phyloP scores from a whole-genome alignment of 257 asterid species.

The Solanum clarkiae region DNA sequence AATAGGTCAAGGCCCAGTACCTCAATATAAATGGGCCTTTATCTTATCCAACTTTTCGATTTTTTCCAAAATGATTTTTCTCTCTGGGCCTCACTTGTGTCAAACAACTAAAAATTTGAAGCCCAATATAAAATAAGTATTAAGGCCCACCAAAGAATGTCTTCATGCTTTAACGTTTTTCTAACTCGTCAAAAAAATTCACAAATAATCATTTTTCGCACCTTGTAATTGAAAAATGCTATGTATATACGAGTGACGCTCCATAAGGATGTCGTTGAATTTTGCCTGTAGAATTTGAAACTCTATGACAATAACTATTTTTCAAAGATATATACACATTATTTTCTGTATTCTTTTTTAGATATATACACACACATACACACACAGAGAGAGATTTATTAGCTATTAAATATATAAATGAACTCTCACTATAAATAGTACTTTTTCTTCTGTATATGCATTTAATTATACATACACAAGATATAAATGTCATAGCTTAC shows the following conservation, averaged over 20 bases:
- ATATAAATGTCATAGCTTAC: background rate
- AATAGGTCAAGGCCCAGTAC: background rate
- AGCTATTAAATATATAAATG: background rate
- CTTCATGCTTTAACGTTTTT: background rate
- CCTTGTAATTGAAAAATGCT: too few species aligned
- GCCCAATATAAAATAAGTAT: background rate
- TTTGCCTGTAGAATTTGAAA: too few species aligned
- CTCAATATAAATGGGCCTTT: background rate
- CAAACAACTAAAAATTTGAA: background rate
- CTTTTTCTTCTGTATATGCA: background rate
- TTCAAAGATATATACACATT: too few species aligned
- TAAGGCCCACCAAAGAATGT: background rate
- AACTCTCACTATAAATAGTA: background rate
- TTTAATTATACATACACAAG: background rate
- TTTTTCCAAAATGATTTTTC: background rate
- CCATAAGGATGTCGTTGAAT: too few species aligned
- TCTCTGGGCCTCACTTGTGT: background rate
- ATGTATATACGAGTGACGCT: too few species aligned
- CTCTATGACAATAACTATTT: too few species aligned
- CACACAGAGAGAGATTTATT: background rate
- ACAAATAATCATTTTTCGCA: too few species aligned
- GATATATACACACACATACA: accelerated
- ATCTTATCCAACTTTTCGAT: background rate
- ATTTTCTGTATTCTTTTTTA: too few species aligned
- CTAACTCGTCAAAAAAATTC: too few species aligned